phyloP scores from a whole-genome alignment of 768 basidiomycete genomes.

The Kwoniella botswanensis region DNA sequence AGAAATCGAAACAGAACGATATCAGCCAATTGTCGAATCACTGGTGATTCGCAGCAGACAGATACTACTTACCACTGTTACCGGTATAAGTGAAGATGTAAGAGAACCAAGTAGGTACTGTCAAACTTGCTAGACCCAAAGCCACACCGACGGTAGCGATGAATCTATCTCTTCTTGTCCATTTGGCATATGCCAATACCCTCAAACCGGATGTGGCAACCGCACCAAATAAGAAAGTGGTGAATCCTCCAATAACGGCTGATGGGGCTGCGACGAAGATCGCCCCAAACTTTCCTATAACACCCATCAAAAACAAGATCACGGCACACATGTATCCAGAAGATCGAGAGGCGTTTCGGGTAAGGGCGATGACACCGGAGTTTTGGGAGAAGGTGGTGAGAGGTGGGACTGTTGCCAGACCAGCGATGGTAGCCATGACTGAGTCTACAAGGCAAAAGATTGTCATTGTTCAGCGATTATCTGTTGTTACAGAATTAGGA shows the following conservation, averaged over 20 bases:
- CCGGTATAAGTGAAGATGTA: constrained; percentile 43
- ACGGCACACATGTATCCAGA: constrained; percentile 37
- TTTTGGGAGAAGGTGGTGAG: constrained; percentile 44
- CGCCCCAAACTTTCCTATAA: constrained; percentile 34
- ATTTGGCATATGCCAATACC: constrained; percentile 34
- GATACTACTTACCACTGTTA: constrained; percentile 20
- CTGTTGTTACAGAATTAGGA: not conserved
- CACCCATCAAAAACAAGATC: constrained; percentile 38
- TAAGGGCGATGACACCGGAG: constrained; percentile 39
- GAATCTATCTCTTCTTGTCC: constrained; percentile 40
- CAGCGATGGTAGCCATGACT: constrained; percentile 33
- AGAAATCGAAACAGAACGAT: not conserved
- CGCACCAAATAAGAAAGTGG: constrained; percentile 38
- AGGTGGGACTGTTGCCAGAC: constrained; percentile 38
- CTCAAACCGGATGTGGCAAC: constrained; percentile 38
- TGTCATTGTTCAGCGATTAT: not conserved
- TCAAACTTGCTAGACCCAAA: constrained; percentile 32
- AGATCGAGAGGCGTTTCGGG: constrained; percentile 30
- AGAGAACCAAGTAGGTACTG: constrained; percentile 35
- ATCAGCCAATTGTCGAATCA: too few species aligned
- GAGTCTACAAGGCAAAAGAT: constrained; percentile 13
- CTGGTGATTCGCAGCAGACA: not conserved
- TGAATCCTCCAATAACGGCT: constrained; percentile 34
- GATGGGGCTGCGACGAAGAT: constrained; percentile 36
- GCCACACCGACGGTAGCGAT: constrained; percentile 37